Base-by-base conservation (phyloP, 208 protist species). In the Leishmania major region DNA sequence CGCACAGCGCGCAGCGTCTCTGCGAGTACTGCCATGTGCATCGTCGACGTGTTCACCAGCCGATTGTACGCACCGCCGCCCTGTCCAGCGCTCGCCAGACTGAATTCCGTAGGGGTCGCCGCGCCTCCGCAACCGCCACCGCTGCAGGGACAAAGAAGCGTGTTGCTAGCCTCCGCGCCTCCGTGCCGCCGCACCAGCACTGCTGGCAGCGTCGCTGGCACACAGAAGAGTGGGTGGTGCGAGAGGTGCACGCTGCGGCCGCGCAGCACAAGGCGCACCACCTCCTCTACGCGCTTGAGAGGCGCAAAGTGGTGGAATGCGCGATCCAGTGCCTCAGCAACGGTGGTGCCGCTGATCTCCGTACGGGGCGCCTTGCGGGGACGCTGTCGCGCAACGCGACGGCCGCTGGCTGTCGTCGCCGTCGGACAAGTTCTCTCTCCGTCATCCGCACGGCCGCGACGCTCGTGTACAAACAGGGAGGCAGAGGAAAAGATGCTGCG, bases 21-120 rank as follows among this genome's bases (percentile, higher is more conserved):
- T n/a, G 67, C 82, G 35, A 89, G 80, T 1, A 40, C 73, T 19
- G 74, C 82, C 67, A 87, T 83, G 78, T 89, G 86, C 76, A 81
- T 47, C 22, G 62, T 73, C 40, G 77, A 78, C n/a, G 49, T 2
- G 8, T 43, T 83, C 72, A 85, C 25, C 55, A 82, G 69, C 22
- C 79, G 86, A 70, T 87, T 89, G 83, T 89, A 89, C 62, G 35
- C 51, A 37, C 25, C 43, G 40, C 79, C 86, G 17, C 80, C 79
- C 43, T 85, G 76, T 5, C 77, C 80, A 15, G 74, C 43, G 49
- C n/a, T 28, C 40, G 25, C 37, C n/a, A 81, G 2, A 62, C 74
- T 80, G 53, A 81, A 81, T 75, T 89, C 85, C 35, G 81, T 84
- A 8, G 57, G 64, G 5, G 69, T 1, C 37, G n/a, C n/a, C 5